Evolutionary conservation across 1,284 basidiomycete species (phyloP), one percentile per base, ranked within the genome.

Genomic region (Sanguinoderma infundibulare): DNA sequence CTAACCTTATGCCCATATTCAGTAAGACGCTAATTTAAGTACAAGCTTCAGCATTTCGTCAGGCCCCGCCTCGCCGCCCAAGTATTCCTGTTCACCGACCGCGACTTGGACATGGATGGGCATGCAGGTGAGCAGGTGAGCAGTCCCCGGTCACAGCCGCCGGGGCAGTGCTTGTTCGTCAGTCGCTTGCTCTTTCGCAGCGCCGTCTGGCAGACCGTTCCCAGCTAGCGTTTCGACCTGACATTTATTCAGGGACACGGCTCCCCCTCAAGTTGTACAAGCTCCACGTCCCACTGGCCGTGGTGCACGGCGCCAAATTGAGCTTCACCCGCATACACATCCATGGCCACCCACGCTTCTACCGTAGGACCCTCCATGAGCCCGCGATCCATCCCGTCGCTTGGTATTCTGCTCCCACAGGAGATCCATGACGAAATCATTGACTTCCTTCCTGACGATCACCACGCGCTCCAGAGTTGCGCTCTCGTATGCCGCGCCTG

Each of bases 401-500:
- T 32, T 15, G 12, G n/a, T 17, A 40, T 44, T 38, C 38, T 5
- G 6, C 22, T 76, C 14, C 70, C 73, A 20, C 59, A 62, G 55
- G 77, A 78, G 56, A 64, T 77, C 17, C 60, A 72, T 47, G 76
- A 77, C 60, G 52, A 66, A 9, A 67, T 78, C 60, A 70, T 77
- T 34, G 73, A 73, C 60, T 66, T 66, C 24, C 66, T 76, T 4
- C 69, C 69, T 46, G 53, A 64, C 53, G 73, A 78, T 61, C 57
- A 26, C 14, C 20, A 47, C 15, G 62, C 72, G 8, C 72, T 79
- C 35, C 62, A 62, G 28, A 58, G 69, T 0, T 77, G 75, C 66
- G 71, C 70, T 56, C 68, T 77, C 10, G 74, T 74, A n/a, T 75
- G 72, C 65, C 74, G 69, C 55, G 60, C 70, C 7, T 79, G 77